phyloP scores from a whole-genome alignment of 305 asterid genomes.

The Fraxinus angustifolia region DNA sequence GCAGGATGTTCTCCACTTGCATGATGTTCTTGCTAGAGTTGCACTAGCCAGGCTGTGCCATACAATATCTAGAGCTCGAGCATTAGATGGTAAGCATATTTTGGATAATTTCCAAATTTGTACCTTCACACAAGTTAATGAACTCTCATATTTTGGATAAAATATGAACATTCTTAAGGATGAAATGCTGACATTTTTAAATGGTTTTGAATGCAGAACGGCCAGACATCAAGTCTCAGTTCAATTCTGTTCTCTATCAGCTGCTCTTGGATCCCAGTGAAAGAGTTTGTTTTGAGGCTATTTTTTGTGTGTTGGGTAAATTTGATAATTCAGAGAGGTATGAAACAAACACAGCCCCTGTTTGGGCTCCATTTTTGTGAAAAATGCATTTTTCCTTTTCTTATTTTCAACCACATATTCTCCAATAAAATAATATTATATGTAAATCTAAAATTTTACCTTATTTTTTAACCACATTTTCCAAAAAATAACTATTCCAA shows the following conservation, averaged over 20 bases:
- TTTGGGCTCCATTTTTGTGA: not conserved
- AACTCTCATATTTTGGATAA: constrained; percentile 1
- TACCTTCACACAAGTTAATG: not conserved
- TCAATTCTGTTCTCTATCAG: constrained; percentile 84
- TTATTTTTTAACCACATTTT: not conserved
- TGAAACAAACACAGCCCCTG: not conserved
- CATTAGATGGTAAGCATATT: constrained; percentile 69
- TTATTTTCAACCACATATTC: not conserved
- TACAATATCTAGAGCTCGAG: constrained; percentile 83
- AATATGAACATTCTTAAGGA: constrained; percentile 12
- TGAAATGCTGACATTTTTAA: constrained; percentile 23
- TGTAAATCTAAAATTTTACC: not conserved
- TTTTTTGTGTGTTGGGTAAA: constrained; percentile 92
- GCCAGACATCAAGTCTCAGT: constrained; percentile 79
- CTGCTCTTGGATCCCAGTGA: constrained; percentile 98
- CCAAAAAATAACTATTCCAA: not conserved
- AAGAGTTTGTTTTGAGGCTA: constrained; percentile 97
- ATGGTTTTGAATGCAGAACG: constrained; percentile 58
- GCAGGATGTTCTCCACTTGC: constrained; percentile 95
- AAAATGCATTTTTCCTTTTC: not conserved
- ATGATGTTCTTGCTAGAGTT: constrained; percentile 98
- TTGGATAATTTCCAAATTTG: constrained; percentile 9
- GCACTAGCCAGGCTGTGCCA: constrained; percentile 96
- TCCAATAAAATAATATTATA: too few species aligned
- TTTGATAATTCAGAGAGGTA: constrained; percentile 92